Conservation (phyloP, 2,329 filamentous ascomycete species). For the Aspergillus ibericus region DNA sequence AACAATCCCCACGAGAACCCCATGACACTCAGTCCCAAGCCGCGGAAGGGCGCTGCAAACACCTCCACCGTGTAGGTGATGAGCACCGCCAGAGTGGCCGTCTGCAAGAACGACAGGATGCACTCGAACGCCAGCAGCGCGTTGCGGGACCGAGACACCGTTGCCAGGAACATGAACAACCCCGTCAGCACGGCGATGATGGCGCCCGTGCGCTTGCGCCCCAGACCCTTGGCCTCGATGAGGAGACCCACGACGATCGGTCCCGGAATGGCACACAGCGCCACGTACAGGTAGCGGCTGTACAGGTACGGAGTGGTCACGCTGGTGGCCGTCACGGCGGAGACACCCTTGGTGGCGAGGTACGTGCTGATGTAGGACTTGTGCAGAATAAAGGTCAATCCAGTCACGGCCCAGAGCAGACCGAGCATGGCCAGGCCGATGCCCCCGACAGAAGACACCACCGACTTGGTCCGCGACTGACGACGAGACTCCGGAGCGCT, state of each 20-base stretch:
- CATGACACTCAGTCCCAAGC: conserved; percentile 10
- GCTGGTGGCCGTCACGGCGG: conserved; percentile 9
- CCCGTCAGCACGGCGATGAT: conserved; percentile 18
- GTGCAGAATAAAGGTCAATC: conserved; percentile 20
- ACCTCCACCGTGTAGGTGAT: conserved; percentile 21
- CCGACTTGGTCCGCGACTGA: background rate
- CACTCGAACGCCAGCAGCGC: conserved; percentile 16
- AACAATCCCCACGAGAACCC: conserved; percentile 16
- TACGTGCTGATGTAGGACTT: conserved; percentile 20
- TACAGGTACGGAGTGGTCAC: conserved; percentile 17
- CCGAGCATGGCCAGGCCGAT: conserved; percentile 7
- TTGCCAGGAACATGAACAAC: conserved; percentile 18
- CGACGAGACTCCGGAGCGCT: conserved; percentile 1
- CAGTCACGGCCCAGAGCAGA: conserved; percentile 17
- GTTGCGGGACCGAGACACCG: conserved; percentile 11
- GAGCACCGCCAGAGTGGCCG: conserved; percentile 14
- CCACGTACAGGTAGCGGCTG: conserved; percentile 17
- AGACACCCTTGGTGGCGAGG: conserved; percentile 9
- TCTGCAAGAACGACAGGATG: conserved; percentile 17
- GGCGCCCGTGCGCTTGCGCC: conserved; percentile 18
- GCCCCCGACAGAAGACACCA: conserved; percentile 4
- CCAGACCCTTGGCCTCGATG: conserved; percentile 14
- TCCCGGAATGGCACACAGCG: conserved; percentile 19
- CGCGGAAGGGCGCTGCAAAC: conserved; percentile 13
- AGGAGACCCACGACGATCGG: conserved; percentile 16